Base-by-base conservation (phyloP, 108 stramenopile species). In the Poteriospumella lacustris region DNA sequence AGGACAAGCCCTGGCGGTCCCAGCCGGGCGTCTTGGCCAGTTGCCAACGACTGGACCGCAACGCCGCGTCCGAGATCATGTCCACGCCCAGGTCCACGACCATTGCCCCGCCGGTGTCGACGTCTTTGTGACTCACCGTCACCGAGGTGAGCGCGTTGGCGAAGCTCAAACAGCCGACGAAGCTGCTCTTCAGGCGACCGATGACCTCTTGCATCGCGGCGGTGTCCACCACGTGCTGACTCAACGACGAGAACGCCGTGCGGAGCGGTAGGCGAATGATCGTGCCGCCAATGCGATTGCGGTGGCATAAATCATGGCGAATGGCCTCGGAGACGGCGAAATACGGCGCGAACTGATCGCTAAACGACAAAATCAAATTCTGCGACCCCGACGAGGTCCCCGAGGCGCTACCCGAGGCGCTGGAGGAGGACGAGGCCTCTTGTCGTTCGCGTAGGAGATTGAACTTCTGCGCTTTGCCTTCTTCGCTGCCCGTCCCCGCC, bases 271-370 rank as follows among this genome's bases (percentile, higher is more conserved):
- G 42, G 9, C 76, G 58, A 1, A 77, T 28, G 76, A 77, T 77
- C 1, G 76, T 77, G 2, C 76, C 76, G 43, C n/a, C n/a, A 62
- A 59, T 39, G n/a, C n/a, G n/a, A n/a, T n/a, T n/a, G n/a, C n/a
- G n/a, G n/a, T n/a, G n/a, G 58, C 9, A n/a, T 33, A 59, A 39
- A 19, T 38, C 42, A 28, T 77, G 43, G 19, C 12, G 9, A 34
- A 77, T 62, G 40, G 60, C 76, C 15, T 44, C 62, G 58, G 68
- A 15, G 39, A 28, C 26, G 43, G 3, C 1, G 26, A 58, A 31
- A 34, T 68, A 79, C 0, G 78, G 78, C 68, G 3, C 69, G 59
- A 76, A 82, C 70, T 82, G 81, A 39, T 82, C 77, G 9, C 58
- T 26, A 68, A 82, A 82, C 1, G 36, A 39, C 29, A 1, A 24